These are phyloP conservation scores for Xerocomellus dryophilus DNA, from an alignment of 768 basidiomycete species.

Conservation along the genomic window DNA sequence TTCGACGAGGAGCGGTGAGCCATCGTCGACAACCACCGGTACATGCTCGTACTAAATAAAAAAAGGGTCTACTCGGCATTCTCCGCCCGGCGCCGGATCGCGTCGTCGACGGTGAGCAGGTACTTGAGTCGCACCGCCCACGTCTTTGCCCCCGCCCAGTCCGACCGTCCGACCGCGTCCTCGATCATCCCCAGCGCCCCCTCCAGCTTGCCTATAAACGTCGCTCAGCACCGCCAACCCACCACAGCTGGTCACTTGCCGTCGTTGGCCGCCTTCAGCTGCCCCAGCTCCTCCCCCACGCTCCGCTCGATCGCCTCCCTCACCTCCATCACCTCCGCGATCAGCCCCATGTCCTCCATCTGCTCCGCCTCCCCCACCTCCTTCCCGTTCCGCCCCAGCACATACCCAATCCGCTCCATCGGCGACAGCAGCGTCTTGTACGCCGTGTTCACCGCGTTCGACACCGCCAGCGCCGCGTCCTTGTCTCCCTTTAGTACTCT, in stretches of 20 bases:
- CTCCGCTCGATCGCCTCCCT: constrained; percentile 68
- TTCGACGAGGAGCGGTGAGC: constrained; percentile 9
- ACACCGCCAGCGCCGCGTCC: constrained; percentile 39
- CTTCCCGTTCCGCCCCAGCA: constrained; percentile 61
- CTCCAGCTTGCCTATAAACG: constrained; percentile 48
- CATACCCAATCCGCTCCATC: constrained; percentile 74
- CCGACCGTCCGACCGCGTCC: constrained; percentile 43
- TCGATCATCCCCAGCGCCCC: constrained; percentile 46
- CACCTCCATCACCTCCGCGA: constrained; percentile 75
- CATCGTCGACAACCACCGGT: background rate
- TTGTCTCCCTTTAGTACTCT: constrained; percentile 21
- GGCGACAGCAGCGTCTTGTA: constrained; percentile 76
- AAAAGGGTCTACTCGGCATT: constrained; percentile 16
- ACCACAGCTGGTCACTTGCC: constrained; percentile 38
- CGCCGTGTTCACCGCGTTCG: constrained; percentile 77
- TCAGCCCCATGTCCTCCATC: constrained; percentile 64
- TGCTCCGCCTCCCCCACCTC: constrained; percentile 67
- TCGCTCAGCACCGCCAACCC: background rate
- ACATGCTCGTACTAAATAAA: background rate
- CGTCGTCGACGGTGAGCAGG: constrained; percentile 55
- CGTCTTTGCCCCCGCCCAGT: constrained; percentile 57
- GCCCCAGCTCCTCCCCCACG: constrained; percentile 50
- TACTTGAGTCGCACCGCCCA: constrained; percentile 73
- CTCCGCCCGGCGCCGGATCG: constrained; percentile 20
- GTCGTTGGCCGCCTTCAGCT: constrained; percentile 51